Conservation (phyloP, 2,329 filamentous ascomycete genomes). For the Macroventuria anomochaeta region DNA sequence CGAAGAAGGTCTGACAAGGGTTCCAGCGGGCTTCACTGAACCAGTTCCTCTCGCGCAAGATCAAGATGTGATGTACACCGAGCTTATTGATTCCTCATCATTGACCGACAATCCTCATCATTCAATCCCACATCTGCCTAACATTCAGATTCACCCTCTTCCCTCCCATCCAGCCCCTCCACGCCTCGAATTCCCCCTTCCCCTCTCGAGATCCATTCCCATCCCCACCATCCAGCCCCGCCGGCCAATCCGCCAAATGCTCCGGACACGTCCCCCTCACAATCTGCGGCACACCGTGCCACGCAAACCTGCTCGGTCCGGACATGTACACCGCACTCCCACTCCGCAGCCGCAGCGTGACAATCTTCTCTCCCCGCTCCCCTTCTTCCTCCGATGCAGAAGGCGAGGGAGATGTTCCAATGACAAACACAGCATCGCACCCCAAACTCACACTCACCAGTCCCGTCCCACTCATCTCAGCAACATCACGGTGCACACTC, state of each 20-base stretch:
- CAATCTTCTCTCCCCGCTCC: slow-evolving; percentile 48
- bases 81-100: no score
- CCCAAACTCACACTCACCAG: slow-evolving; percentile 87
- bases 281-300: slow-evolving; percentile 94
- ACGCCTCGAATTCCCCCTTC: slow-evolving; percentile 62
- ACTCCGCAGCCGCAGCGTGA: slow-evolving; percentile 64
- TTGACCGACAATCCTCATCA: no score
- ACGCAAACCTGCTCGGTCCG: slow-evolving; percentile 80
- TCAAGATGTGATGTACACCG: no score
- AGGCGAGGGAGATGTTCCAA: slow-evolving; percentile 58
- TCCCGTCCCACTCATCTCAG: slow-evolving; percentile 78
- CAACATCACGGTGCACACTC: slow-evolving; percentile 92
- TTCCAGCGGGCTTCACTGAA: no score
- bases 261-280: slow-evolving; percentile 78
- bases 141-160: slow-evolving; percentile 95
- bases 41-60: no score
- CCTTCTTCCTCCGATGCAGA: neutral
- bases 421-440: slow-evolving; percentile 88
- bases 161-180: slow-evolving; percentile 85
- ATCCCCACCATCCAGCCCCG: no score
- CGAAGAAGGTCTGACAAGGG: no score
- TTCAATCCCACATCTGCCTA: slow-evolving; percentile 76
- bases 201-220: no score
- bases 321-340: slow-evolving; percentile 94
- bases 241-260: slow-evolving; percentile 78